These are phyloP conservation scores for Nidula niveotomentosa DNA, from an alignment of 1,284 basidiomycete genomes.

Conservation along the genomic window DNA sequence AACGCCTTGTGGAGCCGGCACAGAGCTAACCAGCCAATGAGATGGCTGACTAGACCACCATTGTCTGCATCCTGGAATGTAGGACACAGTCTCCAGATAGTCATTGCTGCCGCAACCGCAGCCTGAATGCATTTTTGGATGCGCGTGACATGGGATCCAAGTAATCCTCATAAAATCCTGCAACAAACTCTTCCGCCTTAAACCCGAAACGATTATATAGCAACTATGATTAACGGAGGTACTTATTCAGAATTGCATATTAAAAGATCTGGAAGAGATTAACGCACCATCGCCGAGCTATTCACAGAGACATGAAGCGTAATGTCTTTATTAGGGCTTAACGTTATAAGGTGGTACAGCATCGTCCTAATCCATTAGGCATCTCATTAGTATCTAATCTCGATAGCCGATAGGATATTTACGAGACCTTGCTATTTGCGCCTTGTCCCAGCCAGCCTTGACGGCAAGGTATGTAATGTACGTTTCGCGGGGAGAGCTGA, in stretches of 20 bases:
- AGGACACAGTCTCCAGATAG: too few relatives aligned
- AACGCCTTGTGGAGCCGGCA: too few relatives aligned
- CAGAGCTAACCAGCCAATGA: too few relatives aligned
- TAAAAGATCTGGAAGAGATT: background rate
- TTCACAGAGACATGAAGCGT: slow-evolving; percentile 79
- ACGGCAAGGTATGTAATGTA: slow-evolving; percentile 81
- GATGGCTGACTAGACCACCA: too few relatives aligned
- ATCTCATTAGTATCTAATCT: background rate
- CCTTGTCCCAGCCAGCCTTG: slow-evolving; percentile 74
- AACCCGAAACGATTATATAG: slow-evolving; percentile 82
- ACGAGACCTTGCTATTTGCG: slow-evolving; percentile 70
- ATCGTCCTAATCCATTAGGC: slow-evolving; percentile 50
- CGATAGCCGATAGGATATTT: slow-evolving; percentile 12
- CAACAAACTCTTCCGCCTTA: slow-evolving; percentile 80
- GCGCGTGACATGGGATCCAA: slow-evolving; percentile 61
- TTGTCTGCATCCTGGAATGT: too few relatives aligned
- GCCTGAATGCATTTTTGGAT: slow-evolving; percentile 75
- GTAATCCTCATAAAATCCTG: slow-evolving; percentile 77
- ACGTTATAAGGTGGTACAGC: slow-evolving; percentile 69
- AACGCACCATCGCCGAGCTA: slow-evolving; percentile 71
- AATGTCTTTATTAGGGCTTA: slow-evolving; percentile 72
- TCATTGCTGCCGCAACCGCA: slow-evolving; percentile 39
- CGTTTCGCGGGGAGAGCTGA: slow-evolving; percentile 76
- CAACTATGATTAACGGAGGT: slow-evolving; percentile 38
- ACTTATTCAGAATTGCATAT: background rate